phyloP scores from a whole-genome alignment of 2,329 filamentous ascomycete species.

The Pyrenophora seminiperda region DNA sequence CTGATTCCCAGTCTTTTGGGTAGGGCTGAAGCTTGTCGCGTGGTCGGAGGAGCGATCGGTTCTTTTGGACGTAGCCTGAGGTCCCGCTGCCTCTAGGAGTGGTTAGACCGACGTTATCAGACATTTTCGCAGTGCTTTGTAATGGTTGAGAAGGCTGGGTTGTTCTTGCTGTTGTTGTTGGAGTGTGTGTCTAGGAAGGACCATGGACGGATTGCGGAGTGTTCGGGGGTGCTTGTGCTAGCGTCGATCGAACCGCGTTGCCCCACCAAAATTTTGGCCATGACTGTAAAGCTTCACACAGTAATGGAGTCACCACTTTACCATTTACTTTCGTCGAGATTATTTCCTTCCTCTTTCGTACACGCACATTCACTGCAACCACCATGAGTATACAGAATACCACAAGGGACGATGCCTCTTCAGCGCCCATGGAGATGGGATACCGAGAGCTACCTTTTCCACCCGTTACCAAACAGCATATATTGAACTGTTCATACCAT shows the following conservation, averaged over 20 bases:
- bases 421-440: constrained; percentile 14
- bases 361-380: constrained; percentile 9
- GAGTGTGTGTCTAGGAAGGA: not conserved
- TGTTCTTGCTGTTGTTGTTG: no score
- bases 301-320: constrained; percentile 29
- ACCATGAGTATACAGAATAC: constrained; percentile 27
- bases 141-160: not conserved
- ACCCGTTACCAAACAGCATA: constrained; percentile 81
- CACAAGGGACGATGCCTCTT: not conserved
- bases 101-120: constrained; percentile 93
- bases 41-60: constrained; percentile 83
- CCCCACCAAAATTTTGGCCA: constrained; percentile 37
- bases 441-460: constrained; percentile 69
- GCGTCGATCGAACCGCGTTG: constrained; percentile 8
- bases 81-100: constrained; percentile 95
- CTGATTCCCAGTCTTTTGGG: constrained; percentile 68
- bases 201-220: constrained; percentile 20
- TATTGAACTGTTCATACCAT: constrained; percentile 93
- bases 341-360: not conserved
- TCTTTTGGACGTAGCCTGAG: constrained; percentile 96
- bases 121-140: constrained; percentile 59
- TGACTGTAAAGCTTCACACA: constrained; percentile 30
- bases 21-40: constrained; percentile 83
- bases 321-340: not conserved
- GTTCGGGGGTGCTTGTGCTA: constrained; percentile 23